Base-by-base conservation (phyloP, 257 asterid genomes). In the Solanum habrochaites region DNA sequence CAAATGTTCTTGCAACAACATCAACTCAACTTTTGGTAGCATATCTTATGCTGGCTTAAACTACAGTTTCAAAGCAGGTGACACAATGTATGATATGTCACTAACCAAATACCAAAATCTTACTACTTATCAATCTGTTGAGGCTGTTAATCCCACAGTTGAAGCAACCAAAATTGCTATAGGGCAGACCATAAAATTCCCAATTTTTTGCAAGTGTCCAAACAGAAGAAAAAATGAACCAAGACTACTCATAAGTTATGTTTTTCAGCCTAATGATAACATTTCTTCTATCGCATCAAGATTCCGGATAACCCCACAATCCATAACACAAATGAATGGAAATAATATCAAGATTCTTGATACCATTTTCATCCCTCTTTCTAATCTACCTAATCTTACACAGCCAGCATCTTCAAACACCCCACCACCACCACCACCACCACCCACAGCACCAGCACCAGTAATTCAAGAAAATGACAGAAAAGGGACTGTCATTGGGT, bases 201-300 rank as follows among this genome's bases (percentile, higher is more conserved):
- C 99, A 8, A 86, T 97, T 42, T 97, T 97, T 89, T 97, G 99
- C 85, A 91, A 88, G 88, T 97, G 99, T 82, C 98, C 99, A 14
- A 90, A 52, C 32, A 18, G 90, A 0, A 88, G 92, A 4, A n/a
- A 43, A 43, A 92, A 89, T 66, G 77, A 32, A 42, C 82, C 91
- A 49, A 93, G 88, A 82, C 92, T 80, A 83, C 94, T 96, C 5
- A 83, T 97, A 84, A 95, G 90, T 89, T 97, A 97, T 60, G 95
- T 94, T 62, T 90, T 91, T 31, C 99, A 93, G 72, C 95, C 93
- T 31, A 86, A 90, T 7, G 99, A 97, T 77, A 92, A 35, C 39
- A 47, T 94, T 43, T 78, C 83, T 52, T n/a, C 91, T 0, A 71
- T 97, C 3, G 97, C 99, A 0, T 75, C 95, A 12, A 88, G 87